These are phyloP conservation scores for Rubroshorea leprosula DNA, from an alignment of 345 rosid species.

Conservation along the genomic window DNA sequence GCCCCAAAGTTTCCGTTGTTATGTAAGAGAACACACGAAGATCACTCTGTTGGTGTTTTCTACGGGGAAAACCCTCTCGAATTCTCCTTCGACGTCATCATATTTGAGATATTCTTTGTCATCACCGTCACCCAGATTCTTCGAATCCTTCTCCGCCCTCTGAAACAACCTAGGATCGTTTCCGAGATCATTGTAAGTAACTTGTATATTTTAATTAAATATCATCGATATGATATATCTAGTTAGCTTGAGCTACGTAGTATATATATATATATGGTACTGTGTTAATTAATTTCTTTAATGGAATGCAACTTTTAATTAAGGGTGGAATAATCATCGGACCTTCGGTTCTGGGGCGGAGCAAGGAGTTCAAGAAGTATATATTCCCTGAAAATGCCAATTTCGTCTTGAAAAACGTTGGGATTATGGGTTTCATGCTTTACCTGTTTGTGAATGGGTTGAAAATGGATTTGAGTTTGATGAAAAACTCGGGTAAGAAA, in stretches of 20 bases:
- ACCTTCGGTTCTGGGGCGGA: constrained; percentile 61
- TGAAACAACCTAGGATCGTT: constrained; percentile 64
- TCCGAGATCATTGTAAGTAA: constrained; percentile 67
- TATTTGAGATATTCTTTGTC: constrained; percentile 37
- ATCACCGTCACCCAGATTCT: constrained; percentile 28
- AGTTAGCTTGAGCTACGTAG: too few relatives aligned
- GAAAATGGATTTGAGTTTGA: constrained; percentile 36
- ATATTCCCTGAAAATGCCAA: constrained; percentile 39
- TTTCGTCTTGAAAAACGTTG: constrained; percentile 47
- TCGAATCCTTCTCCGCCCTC: constrained; percentile 59
- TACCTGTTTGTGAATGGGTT: constrained; percentile 52
- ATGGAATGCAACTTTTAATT: background rate
- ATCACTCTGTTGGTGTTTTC: constrained; percentile 34
- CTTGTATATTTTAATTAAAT: background rate
- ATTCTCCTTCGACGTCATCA: constrained; percentile 29
- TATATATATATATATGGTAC: too few relatives aligned
- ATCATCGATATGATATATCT: background rate
- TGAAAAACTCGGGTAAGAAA: constrained; percentile 36
- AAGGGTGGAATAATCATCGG: constrained; percentile 80
- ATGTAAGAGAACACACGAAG: constrained; percentile 22
- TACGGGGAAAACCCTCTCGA: constrained; percentile 38
- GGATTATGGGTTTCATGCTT: constrained; percentile 46
- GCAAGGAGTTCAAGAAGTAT: constrained; percentile 20
- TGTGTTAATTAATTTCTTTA: background rate
- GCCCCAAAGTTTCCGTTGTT: constrained; percentile 6